phyloP scores from a whole-genome alignment of 1,284 basidiomycete genomes.

The Pseudomicrostroma phylloplanum region DNA sequence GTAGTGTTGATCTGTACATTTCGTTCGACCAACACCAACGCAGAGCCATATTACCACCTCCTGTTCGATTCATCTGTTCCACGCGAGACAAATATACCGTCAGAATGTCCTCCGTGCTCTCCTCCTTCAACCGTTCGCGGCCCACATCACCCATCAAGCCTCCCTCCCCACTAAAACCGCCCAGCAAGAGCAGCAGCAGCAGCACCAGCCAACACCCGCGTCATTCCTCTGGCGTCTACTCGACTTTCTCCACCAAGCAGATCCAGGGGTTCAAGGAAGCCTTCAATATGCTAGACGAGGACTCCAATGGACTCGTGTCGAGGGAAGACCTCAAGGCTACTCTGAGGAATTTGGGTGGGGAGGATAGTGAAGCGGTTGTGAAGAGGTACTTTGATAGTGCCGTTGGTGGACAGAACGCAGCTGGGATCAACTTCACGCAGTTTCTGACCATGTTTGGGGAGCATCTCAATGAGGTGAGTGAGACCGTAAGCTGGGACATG shows the following conservation, averaged over 20 bases:
- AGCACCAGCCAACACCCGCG: conserved; percentile 24
- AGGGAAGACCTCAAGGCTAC: conserved; percentile 41
- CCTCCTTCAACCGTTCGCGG: no score
- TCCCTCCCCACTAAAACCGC: neutral
- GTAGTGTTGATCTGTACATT: no score
- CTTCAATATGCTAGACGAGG: conserved; percentile 51
- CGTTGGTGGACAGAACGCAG: conserved; percentile 7
- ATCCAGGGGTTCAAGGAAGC: conserved; percentile 53
- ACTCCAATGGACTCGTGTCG: conserved; percentile 50
- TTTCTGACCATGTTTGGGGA: conserved; percentile 49
- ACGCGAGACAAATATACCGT: no score
- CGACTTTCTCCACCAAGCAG: conserved; percentile 45
- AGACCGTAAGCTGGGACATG: neutral
- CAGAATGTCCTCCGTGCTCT: no score
- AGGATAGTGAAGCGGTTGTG: conserved; percentile 9
- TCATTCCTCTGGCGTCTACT: conserved; percentile 39
- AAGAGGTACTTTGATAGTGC: conserved; percentile 6
- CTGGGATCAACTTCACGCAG: conserved; percentile 41
- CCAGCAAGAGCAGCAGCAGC: no score
- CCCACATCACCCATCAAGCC: neutral
- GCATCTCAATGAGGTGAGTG: conserved; percentile 25
- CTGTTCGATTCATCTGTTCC: no score
- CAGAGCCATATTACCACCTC: no score
- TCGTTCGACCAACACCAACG: no score
- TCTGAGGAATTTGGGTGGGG: conserved; percentile 44